Evolutionary conservation across 139 green algal species (phyloP).

Genomic region (Zygnema cylindricum): DNA sequence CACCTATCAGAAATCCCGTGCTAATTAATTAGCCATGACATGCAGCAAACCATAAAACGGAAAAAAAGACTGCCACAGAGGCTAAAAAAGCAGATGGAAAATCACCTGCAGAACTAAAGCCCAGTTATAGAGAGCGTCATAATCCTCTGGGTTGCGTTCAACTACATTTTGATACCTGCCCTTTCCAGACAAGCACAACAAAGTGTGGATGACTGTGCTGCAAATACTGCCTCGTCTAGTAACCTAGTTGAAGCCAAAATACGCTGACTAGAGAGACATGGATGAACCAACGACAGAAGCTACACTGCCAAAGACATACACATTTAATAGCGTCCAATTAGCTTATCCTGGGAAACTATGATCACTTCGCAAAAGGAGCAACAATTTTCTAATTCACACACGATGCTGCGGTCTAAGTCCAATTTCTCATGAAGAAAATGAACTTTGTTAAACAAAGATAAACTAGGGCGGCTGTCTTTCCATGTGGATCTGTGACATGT

Average conservation of each 20-base stretch:
- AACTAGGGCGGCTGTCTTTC: no score
- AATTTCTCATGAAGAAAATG: no score
- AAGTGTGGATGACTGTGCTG: neutral
- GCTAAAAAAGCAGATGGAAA: no score
- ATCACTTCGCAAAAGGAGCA: neutral
- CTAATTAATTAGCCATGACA: no score
- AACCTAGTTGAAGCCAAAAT: neutral
- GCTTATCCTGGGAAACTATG: neutral
- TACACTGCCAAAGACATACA: neutral
- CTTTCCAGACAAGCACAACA: neutral
- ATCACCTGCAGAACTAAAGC: slow-evolving; percentile 56
- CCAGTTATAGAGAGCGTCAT: slow-evolving; percentile 64
- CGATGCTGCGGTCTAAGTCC: no score
- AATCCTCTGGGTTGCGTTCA: slow-evolving; percentile 47
- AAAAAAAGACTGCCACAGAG: neutral
- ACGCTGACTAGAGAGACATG: neutral
- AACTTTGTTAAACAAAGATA: no score
- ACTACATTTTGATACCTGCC: slow-evolving; percentile 53
- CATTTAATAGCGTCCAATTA: neutral
- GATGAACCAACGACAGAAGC: neutral
- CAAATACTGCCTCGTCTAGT: neutral
- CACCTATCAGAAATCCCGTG: no score
- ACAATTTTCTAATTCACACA: no score
- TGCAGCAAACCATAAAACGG: no score
- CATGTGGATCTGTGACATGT: no score